phyloP scores from a whole-genome alignment of 495 filamentous ascomycete species.

The Monascus purpureus region DNA sequence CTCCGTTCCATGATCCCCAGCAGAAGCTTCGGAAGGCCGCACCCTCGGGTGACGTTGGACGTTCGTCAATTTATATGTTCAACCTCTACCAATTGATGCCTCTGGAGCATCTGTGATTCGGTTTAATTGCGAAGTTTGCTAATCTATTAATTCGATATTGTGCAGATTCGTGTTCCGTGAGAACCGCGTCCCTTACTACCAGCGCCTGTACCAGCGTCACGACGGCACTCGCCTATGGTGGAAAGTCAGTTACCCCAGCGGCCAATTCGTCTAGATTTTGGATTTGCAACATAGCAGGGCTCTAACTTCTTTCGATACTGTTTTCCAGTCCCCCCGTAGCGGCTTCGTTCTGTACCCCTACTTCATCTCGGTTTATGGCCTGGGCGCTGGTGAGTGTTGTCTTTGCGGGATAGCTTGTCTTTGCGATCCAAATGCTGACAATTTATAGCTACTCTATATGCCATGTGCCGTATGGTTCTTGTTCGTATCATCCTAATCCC shows the following conservation, averaged over 20 bases:
- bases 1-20: neutral
- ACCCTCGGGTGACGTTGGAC: neutral
- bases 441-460: constrained; percentile 40
- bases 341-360: constrained; percentile 57
- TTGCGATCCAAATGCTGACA: no score
- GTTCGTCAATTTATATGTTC: no score
- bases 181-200: constrained; percentile 77
- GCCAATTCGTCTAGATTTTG: neutral
- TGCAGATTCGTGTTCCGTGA: constrained; percentile 59
- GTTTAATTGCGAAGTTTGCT: neutral
- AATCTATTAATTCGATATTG: neutral
- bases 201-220: constrained; percentile 69
- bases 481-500: constrained; percentile 22
- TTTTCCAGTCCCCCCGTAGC: no score
- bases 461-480: constrained; percentile 43
- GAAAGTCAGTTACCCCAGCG: constrained; percentile 50
- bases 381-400: constrained; percentile 28
- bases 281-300: no score
- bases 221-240: constrained; percentile 74
- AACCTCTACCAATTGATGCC: constrained; percentile 11
- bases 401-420: constrained; percentile 26
- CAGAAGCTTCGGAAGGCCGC: neutral
- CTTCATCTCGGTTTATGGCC: constrained; percentile 53
- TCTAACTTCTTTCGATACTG: no score
- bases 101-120: neutral